phyloP scores from a whole-genome alignment of 768 basidiomycete species.

The Lentinula lateritia region DNA sequence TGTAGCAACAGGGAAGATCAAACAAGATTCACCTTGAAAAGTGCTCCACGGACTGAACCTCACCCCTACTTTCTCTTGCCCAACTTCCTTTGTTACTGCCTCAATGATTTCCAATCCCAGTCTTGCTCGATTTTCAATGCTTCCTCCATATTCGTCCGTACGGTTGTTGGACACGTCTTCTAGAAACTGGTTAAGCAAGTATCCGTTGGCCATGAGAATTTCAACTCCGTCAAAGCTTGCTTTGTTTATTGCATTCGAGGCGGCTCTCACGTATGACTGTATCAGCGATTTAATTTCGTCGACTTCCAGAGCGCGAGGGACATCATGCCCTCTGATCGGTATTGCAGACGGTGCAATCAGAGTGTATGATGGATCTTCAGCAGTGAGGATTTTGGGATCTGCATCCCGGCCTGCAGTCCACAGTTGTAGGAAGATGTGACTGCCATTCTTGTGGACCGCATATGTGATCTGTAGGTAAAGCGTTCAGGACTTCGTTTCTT shows the following conservation, averaged over 20 bases:
- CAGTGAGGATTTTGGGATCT: constrained; percentile 11
- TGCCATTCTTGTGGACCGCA: constrained; percentile 37
- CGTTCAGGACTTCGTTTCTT: background rate
- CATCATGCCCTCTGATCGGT: constrained; percentile 5
- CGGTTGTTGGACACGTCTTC: constrained; percentile 38
- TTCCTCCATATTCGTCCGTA: constrained; percentile 55
- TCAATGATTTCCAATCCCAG: constrained; percentile 42
- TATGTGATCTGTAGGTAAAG: constrained; percentile 26
- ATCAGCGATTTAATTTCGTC: constrained; percentile 37
- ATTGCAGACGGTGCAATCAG: constrained; percentile 21
- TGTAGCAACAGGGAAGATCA: background rate
- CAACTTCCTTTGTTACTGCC: constrained; percentile 38
- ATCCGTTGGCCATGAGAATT: constrained; percentile 24
- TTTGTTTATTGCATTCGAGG: constrained; percentile 32
- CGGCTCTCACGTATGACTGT: constrained; percentile 35
- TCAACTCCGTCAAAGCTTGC: constrained; percentile 54
- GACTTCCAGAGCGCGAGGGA: constrained; percentile 29
- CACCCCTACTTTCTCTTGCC: constrained; percentile 35
- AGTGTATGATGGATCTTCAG: constrained; percentile 15
- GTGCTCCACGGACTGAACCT: constrained; percentile 37
- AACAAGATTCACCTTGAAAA: constrained; percentile 21
- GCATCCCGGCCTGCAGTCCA: constrained; percentile 44
- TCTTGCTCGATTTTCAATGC: constrained; percentile 42
- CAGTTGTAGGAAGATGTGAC: constrained; percentile 38
- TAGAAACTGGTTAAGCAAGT: constrained; percentile 43